These are phyloP conservation scores for Yamadazyma buinensis DNA, from an alignment of 1,139 yeast genomes.

Conservation along the genomic window DNA sequence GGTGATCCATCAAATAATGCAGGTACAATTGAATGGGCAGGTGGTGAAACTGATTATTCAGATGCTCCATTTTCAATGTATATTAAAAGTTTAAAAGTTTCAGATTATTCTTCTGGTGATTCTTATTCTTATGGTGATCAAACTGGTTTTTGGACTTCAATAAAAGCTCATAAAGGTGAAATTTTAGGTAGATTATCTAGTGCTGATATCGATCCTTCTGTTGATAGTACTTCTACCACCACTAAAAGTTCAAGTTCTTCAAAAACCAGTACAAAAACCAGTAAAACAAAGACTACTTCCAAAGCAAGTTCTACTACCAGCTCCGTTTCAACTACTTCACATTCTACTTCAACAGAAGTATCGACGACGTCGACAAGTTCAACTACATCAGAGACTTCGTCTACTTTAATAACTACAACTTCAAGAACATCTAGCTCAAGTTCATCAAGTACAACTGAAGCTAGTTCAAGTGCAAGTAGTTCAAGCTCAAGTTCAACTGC, in stretches of 20 bases:
- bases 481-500: constrained; percentile 7
- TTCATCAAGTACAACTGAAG: background rate
- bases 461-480: constrained; percentile 1
- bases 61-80: constrained; percentile 34
- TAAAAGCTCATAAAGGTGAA: constrained; percentile 58
- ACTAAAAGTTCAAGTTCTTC: constrained; percentile 4
- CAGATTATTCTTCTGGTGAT: constrained; percentile 34
- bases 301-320: constrained; percentile 2
- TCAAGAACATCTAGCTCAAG: background rate
- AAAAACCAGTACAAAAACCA: background rate
- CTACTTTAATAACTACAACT: background rate
- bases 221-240: constrained; percentile 3
- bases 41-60: constrained; percentile 36
- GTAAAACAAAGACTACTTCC: background rate
- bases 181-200: constrained; percentile 53
- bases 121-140: constrained; percentile 45
- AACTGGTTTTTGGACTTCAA: constrained; percentile 63
- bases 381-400: background rate
- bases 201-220: constrained; percentile 23
- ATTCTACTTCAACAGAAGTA: background rate
- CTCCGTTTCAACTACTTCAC: background rate
- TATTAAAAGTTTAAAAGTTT: constrained; percentile 24
- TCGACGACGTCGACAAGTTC: background rate
- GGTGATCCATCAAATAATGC: constrained; percentile 45
- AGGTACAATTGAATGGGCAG: constrained; percentile 49